Percentiles rank a stretch among this genome's conserved stretches.
Conservation (phyloP, 768 basidiomycete genomes). For the Harrya chromipes region DNA sequence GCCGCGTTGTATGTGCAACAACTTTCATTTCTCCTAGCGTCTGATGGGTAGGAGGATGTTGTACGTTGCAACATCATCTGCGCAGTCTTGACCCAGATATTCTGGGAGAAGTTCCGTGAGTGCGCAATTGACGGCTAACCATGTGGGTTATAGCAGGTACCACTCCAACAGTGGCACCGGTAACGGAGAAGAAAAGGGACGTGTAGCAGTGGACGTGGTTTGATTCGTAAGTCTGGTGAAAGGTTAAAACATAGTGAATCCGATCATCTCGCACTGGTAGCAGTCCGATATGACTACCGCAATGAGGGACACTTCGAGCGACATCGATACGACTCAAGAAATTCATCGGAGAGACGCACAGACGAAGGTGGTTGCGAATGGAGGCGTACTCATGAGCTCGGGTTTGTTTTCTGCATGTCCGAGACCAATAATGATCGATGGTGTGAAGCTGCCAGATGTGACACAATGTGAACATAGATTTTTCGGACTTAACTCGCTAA, state of each 20-base stretch:
- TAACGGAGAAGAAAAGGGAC: constrained; percentile 53
- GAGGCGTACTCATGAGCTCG: constrained; percentile 61
- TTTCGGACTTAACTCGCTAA: constrained; percentile 15
- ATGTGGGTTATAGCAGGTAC: constrained; percentile 53
- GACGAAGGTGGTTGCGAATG: constrained; percentile 47
- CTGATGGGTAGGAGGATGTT: too few relatives aligned
- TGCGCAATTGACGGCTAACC: constrained; percentile 61
- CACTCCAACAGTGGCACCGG: constrained; percentile 47
- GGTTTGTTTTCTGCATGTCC: constrained; percentile 52
- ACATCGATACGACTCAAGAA: not conserved
- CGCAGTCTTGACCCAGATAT: too few relatives aligned
- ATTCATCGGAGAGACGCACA: constrained; percentile 28
- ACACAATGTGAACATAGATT: constrained; percentile 36
- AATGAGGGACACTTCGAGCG: constrained; percentile 32
- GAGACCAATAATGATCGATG: constrained; percentile 56
- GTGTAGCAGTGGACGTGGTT: constrained; percentile 47
- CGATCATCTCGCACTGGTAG: constrained; percentile 42
- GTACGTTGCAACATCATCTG: too few relatives aligned
- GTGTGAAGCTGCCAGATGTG: constrained; percentile 57
- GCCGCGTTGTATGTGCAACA: too few relatives aligned
- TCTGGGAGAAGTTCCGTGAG: too few relatives aligned
- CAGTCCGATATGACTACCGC: constrained; percentile 51
- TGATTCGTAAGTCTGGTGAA: too few relatives aligned
- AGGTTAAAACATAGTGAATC: not conserved
- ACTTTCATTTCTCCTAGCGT: too few relatives aligned